Evolutionary conservation across 2,329 filamentous ascomycete genomes (phyloP), one percentile per base, ranked within the genome.

Genomic region (Ascochyta pisi): DNA sequence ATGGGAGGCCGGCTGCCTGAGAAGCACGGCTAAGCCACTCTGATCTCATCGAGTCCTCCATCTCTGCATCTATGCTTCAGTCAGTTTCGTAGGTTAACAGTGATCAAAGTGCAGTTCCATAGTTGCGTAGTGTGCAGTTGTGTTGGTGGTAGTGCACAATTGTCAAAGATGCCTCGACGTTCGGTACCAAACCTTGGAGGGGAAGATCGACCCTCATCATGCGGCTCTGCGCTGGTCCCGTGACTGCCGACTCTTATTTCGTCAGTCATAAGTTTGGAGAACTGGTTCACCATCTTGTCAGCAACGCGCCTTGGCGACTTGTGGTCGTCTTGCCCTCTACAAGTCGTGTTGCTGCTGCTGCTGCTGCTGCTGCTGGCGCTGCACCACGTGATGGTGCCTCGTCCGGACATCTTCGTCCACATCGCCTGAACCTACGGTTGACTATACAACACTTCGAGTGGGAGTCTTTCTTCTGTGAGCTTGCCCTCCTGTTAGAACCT

Each of bases 1-100:
- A 40, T 40, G 50, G 56, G 62, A 63, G 60, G 68, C 64, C 64
- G 66, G 59, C 63, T 44, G 66, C 66, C 62, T 66, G 60, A 60
- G 62, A 63, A 57, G 62, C 56, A 63, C 57, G 66, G 68, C 69
- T 70, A 66, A 66, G 69, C 60, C 49, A 63, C 62, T 50, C 47
- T 55, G 58, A 51, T 57, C 47, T 60, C 50, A 62, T 58, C 37
- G 45, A 60, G 48, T 44, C 44, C 63, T 66, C 49, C 48, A 61
- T 39, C 51, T 58, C 62, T 68, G 52, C 49, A 47, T 58, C 66
- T 69, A 52, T 56, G 57, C 41, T 55, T 56, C 23, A 39, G 58
- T 70, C 46, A 66, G 61, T 64, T 45, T 48, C 27, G 24, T 6
- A n/a, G 29, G 61, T 69, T 68, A 70, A 68, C 50, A 58, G 59